Percentiles rank a stretch among this genome's conserved stretches.
Evolutionary conservation across 257 asterid species (phyloP).

Genomic region (Nicotiana tomentosiformis): DNA sequence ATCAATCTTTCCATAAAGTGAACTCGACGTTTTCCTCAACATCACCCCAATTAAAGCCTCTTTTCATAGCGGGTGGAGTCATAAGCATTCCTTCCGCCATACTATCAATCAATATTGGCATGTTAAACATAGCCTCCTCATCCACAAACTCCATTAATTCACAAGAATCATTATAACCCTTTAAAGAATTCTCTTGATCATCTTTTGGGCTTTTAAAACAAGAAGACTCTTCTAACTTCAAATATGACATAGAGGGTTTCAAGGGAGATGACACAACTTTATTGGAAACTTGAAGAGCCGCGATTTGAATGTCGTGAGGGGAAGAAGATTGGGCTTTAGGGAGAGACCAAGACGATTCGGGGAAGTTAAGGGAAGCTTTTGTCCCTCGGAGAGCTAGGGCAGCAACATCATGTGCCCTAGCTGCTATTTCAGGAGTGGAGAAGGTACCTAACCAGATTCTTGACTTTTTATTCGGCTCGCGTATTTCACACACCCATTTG

Average conservation of each 20-base stretch:
- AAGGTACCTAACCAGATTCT: conserved; percentile 48
- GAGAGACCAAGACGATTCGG: conserved; percentile 20
- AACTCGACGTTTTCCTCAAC: conserved; percentile 27
- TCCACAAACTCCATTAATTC: conserved; percentile 24
- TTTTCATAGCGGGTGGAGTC: conserved; percentile 66
- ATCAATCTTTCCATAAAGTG: conserved; percentile 40
- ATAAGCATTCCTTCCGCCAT: conserved; percentile 88
- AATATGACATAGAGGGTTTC: not conserved
- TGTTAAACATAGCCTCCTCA: conserved; percentile 65
- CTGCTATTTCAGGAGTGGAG: conserved; percentile 41
- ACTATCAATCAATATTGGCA: conserved; percentile 59
- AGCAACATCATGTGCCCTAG: conserved; percentile 52
- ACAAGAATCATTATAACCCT: not conserved
- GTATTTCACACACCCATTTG: conserved; percentile 65
- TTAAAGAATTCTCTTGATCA: not conserved
- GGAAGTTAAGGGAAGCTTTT: conserved; percentile 23
- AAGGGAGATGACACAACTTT: not conserved
- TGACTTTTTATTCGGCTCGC: conserved; percentile 30
- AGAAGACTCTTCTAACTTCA: not conserved
- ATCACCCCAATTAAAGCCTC: conserved; percentile 46
- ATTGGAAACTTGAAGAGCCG: conserved; percentile 27
- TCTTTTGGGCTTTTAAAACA: not conserved
- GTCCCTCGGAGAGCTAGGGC: conserved; percentile 40
- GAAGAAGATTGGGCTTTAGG: conserved; percentile 24
- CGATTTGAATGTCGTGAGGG: conserved; percentile 28